phyloP scores from a whole-genome alignment of 805 yeast species.

The Alloascoidea africana region DNA sequence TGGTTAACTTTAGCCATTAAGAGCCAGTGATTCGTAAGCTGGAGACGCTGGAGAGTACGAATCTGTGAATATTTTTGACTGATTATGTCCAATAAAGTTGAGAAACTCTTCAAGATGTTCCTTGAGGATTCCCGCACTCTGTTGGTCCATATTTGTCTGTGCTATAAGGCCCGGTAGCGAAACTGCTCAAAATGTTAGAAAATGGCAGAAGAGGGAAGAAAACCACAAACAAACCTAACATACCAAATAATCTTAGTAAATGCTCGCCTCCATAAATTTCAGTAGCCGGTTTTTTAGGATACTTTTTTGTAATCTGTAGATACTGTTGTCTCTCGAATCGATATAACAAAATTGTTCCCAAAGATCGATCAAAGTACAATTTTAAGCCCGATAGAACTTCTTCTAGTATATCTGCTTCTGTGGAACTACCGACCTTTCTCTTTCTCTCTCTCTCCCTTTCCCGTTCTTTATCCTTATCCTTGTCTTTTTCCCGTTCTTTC shows the following conservation, averaged over 20 bases:
- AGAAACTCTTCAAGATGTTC: slow-evolving; percentile 39
- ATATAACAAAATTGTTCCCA: slow-evolving; percentile 58
- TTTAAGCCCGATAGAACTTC: slow-evolving; percentile 63
- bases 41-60: slow-evolving; percentile 37
- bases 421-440: slow-evolving; percentile 13
- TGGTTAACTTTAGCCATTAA: slow-evolving; percentile 4
- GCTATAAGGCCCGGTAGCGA: slow-evolving; percentile 74
- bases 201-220: too few relatives aligned
- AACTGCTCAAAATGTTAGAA: too few relatives aligned
- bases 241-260: slow-evolving; percentile 53
- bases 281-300: slow-evolving; percentile 21
- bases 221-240: too few relatives aligned
- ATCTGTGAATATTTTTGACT: slow-evolving; percentile 21
- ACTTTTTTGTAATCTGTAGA: slow-evolving; percentile 27
- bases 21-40: slow-evolving; percentile 24
- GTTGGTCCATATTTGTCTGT: slow-evolving; percentile 69
- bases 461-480: slow-evolving; percentile 25
- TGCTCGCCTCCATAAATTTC: slow-evolving; percentile 72
- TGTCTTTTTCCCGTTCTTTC: slow-evolving; percentile 12
- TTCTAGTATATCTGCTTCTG: slow-evolving; percentile 32
- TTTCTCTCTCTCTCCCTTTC: too few relatives aligned
- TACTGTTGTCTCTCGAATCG: slow-evolving; percentile 68
- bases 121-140: slow-evolving; percentile 42
- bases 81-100: slow-evolving; percentile 31
- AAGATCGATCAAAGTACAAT: slow-evolving; percentile 56